These are phyloP conservation scores for Pichia nakasei DNA, from an alignment of 805 yeast species.

Conservation along the genomic window DNA sequence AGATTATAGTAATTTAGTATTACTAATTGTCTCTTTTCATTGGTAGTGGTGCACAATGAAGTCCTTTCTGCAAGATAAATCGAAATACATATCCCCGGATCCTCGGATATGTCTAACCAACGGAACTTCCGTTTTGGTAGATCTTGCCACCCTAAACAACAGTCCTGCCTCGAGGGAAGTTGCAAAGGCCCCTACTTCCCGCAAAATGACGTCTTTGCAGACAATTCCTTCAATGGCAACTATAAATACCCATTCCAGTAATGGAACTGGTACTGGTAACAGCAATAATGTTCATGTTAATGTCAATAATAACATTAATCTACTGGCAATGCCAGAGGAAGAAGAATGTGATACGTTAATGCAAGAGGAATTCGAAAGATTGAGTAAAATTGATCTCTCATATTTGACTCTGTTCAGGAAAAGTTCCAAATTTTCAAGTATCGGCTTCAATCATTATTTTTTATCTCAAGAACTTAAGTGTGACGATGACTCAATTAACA, in stretches of 20 bases:
- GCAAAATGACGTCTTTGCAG: not conserved
- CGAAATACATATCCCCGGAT: slow-evolving; percentile 1
- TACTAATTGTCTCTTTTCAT: too few species aligned
- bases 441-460: slow-evolving; percentile 43
- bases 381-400: slow-evolving; percentile 35
- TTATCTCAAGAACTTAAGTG: slow-evolving; percentile 54
- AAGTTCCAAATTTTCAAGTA: slow-evolving; percentile 35
- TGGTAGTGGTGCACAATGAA: not conserved
- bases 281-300: not conserved
- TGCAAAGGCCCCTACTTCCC: not conserved
- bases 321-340: not conserved
- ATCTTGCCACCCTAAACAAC: not conserved
- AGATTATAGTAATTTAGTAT: too few species aligned
- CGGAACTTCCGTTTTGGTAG: not conserved
- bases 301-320: not conserved
- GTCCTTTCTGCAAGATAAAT: not conserved
- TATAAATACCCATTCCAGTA: not conserved
- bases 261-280: not conserved
- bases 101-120: not conserved
- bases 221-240: too few species aligned
- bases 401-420: slow-evolving; percentile 43
- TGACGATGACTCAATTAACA: slow-evolving; percentile 5
- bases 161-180: not conserved
- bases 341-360: not conserved
- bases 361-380: slow-evolving; percentile 4